Evolutionary conservation across 1,284 basidiomycete genomes (phyloP).

Genomic region (Fistulina hepatica): DNA sequence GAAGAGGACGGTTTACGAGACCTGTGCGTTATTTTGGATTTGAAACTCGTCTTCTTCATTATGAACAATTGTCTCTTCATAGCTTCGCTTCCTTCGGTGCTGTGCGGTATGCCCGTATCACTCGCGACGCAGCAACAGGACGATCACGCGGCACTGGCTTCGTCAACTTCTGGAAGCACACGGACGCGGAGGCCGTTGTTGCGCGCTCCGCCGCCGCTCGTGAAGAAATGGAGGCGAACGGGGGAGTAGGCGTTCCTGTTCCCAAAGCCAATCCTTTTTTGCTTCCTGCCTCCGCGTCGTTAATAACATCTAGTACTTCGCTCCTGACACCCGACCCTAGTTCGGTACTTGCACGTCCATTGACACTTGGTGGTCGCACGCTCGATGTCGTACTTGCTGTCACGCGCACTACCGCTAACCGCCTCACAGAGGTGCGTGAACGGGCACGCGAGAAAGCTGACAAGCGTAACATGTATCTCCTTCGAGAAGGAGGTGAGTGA

Average conservation of each 20-base stretch:
- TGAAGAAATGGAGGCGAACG: conserved; percentile 44
- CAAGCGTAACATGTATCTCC: conserved; percentile 91
- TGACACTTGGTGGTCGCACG: conserved; percentile 89
- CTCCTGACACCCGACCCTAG: conserved; percentile 94
- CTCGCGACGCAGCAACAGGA: conserved; percentile 75
- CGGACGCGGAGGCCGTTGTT: conserved; percentile 81
- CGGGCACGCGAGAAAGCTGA: conserved; percentile 82
- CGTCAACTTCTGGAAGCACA: conserved; percentile 94
- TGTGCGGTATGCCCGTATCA: conserved; percentile 87
- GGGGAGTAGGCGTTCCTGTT: conserved; percentile 20
- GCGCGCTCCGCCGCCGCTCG: conserved; percentile 70
- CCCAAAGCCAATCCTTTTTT: conserved; percentile 75
- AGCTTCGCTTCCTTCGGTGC: conserved; percentile 90
- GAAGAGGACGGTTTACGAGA: conserved; percentile 84
- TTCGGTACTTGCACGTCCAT: conserved; percentile 67
- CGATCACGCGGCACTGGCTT: conserved; percentile 93
- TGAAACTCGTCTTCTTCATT: not conserved
- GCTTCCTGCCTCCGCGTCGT: no score
- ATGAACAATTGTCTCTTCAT: conserved; percentile 2
- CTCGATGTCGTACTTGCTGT: conserved; percentile 88
- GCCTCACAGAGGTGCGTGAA: conserved; percentile 81
- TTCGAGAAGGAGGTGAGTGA: conserved; percentile 86
- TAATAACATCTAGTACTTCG: no score
- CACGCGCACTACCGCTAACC: conserved; percentile 77
- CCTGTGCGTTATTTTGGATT: conserved; percentile 42